Conservation (phyloP, 2,329 filamentous ascomycete genomes). For the Alternaria arbusti region DNA sequence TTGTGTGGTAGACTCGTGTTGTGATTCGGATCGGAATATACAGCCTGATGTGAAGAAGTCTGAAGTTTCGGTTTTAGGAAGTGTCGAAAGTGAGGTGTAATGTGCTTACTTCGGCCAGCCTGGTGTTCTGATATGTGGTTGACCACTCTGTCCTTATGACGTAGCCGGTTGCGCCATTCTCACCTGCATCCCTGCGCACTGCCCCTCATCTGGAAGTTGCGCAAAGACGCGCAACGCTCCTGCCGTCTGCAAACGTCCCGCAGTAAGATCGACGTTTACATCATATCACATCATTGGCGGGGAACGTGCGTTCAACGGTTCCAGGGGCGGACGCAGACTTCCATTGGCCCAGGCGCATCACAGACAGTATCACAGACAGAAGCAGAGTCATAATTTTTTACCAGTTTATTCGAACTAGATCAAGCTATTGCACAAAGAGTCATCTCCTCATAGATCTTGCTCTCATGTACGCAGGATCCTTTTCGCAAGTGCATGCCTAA, state of each 20-base stretch:
- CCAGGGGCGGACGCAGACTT: neutral
- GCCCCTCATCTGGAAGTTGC: constrained; percentile 8
- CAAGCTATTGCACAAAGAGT: constrained; percentile 40
- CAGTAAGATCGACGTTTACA: constrained; percentile 8
- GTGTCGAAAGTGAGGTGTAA: neutral
- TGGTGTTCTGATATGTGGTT: neutral
- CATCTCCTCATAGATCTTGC: constrained; percentile 27
- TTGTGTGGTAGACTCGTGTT: neutral
- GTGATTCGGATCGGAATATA: neutral
- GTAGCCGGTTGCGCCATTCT: neutral
- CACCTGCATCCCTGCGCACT: neutral
- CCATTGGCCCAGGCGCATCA: neutral
- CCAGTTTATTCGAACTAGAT: constrained; percentile 35
- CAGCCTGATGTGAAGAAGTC: neutral
- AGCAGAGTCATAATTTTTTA: constrained; percentile 19
- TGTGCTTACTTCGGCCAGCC: neutral
- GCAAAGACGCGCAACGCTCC: constrained; percentile 10
- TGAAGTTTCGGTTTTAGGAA: neutral
- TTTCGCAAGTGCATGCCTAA: constrained; percentile 33
- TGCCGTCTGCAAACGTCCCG: neutral
- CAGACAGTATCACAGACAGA: neutral
- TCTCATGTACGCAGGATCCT: constrained; percentile 18
- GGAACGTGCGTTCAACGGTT: neutral
- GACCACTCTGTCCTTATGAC: constrained; percentile 2
- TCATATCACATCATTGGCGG: constrained; percentile 13